These are phyloP conservation scores for Xylaria sp. DNA, from an alignment of 2,329 filamentous ascomycete genomes.

Conservation along the genomic window DNA sequence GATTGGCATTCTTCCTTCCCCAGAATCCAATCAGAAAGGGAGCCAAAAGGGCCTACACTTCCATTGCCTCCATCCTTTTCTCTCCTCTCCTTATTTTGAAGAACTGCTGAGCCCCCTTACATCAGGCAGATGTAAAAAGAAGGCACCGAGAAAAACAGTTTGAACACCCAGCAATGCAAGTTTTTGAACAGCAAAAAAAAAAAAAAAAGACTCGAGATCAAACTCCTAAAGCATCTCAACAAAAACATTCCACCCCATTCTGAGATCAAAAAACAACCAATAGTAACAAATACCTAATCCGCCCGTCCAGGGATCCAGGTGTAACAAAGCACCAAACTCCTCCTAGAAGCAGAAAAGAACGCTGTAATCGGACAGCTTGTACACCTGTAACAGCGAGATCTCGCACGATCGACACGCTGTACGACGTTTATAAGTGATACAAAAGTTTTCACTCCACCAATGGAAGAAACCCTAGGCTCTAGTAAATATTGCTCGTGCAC, in stretches of 20 bases:
- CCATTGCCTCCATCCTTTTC: background rate
- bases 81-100: background rate
- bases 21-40: background rate
- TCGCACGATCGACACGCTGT: background rate
- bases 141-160: background rate
- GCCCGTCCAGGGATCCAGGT: background rate
- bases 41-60: background rate
- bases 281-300: slow-evolving; percentile 3
- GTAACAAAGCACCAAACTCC: background rate
- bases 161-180: slow-evolving; percentile 25
- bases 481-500: background rate
- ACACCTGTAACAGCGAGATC: background rate
- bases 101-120: background rate
- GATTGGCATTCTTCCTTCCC: background rate
- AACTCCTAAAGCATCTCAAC: background rate
- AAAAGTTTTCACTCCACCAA: background rate
- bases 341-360: background rate
- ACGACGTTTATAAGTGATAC: background rate
- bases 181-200: background rate
- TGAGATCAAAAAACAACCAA: background rate
- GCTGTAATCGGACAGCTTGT: slow-evolving; percentile 8
- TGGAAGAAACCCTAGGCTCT: background rate
- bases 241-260: background rate
- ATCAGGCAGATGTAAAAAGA: background rate
- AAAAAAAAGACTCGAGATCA: too few species aligned